Evolutionary conservation across 2,329 filamentous ascomycete species (phyloP), one percentile per base, ranked within the genome.

Genomic region (Beauveria varroae): DNA sequence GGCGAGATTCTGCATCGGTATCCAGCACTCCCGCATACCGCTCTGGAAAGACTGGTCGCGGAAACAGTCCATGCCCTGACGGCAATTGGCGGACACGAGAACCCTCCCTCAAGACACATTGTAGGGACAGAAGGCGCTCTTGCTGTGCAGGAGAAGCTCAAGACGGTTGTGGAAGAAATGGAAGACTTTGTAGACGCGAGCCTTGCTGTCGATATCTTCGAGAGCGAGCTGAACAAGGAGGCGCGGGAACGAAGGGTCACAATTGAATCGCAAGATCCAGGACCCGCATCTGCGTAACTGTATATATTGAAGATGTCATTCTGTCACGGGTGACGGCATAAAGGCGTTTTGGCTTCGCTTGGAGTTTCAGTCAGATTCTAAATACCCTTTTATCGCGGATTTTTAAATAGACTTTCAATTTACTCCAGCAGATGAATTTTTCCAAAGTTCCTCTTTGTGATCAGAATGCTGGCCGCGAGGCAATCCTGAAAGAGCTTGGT

Each of bases 141-240:
- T 6, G 90, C 90, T 46, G 93, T 98, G 44, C 96, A 93, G 73
- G 95, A 98, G 76, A 98, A 98, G 76, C 78, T 99, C 61, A 96
- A 96, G 78, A 97, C 92, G 2, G 91, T 97, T 3, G 96, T 91
- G 65, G 93, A 98, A 72, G 95, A 98, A 76, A 77, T 98, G 61
- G 95, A 98, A 73, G 95, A 98, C 67, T 98, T 98, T 74, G 88
- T 96, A 30, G 91, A 96, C 68, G 88, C 92, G 28, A 97, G 92
- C 69, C 81, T 89, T 65, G 88, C 90, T 0, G 92, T 95, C 18
- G 93, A 96, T 72, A 89, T 91, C 30, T 84, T 83, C 63, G 81
- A 85, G 47, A 82, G 76, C 67, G 81, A 83, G 69, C 70, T 84
- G 41, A 79, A 79, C 63, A 74, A 73, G 2, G 81, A 84, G 69